A percentile compares a stretch with the other conserved stretches of the same genome.
phyloP scores from a whole-genome alignment of 208 protist genomes.

The Crithidia acanthocephali region DNA sequence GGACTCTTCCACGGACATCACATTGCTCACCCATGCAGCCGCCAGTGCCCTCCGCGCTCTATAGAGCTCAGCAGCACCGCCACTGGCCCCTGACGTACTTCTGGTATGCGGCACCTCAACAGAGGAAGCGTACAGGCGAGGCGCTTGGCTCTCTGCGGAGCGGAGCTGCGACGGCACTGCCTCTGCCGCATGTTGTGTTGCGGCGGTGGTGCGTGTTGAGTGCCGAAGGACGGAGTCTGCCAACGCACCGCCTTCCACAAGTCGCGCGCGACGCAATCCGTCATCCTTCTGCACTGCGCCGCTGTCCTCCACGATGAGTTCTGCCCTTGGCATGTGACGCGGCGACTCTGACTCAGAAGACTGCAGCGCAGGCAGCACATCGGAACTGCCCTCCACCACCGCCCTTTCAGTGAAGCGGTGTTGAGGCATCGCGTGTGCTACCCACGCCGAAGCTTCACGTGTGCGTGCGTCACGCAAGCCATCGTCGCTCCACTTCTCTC shows the following conservation, averaged over 20 bases:
- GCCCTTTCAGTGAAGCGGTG: neutral
- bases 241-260: neutral
- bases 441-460: neutral
- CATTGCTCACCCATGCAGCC: neutral
- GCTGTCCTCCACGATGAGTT: neutral
- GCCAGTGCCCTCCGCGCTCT: neutral
- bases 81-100: neutral
- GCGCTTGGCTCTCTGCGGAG: too few species aligned
- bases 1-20: neutral
- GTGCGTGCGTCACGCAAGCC: neutral
- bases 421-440: neutral
- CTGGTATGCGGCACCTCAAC: neutral
- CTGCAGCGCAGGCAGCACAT: neutral
- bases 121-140: neutral
- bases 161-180: too few species aligned
- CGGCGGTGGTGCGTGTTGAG: too few species aligned
- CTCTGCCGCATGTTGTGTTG: too few species aligned
- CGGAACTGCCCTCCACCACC: neutral
- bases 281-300: too few species aligned
- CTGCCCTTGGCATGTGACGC: neutral
- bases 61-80: neutral
- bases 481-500: neutral
- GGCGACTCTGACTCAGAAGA: neutral
- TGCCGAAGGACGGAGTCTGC: neutral
- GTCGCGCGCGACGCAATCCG: neutral